Percentiles rank a stretch among this genome's conserved stretches.
phyloP scores from a whole-genome alignment of 768 basidiomycete genomes.

The Sistotremastrum niveocremeum region DNA sequence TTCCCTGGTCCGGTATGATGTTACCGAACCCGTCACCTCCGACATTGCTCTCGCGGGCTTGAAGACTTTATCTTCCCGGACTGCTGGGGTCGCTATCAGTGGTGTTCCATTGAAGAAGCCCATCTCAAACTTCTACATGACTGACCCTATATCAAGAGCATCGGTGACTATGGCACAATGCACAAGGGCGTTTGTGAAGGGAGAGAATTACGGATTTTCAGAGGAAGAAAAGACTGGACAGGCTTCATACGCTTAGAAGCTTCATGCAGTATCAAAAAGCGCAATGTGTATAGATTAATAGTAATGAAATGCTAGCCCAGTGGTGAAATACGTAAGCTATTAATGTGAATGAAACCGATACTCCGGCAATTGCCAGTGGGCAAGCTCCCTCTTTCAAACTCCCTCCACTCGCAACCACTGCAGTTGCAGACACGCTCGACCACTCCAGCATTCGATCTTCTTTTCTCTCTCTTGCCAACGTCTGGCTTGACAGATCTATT shows the following conservation, averaged over 20 bases:
- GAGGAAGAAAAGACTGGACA: slow-evolving; percentile 31
- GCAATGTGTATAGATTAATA: too few species aligned
- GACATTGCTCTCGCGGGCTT: slow-evolving; percentile 65
- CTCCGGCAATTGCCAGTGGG: too few species aligned
- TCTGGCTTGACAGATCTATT: too few species aligned
- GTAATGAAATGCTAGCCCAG: too few species aligned
- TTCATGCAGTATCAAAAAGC: too few species aligned
- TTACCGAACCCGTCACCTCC: slow-evolving; percentile 58
- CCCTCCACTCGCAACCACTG: too few species aligned
- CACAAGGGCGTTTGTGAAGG: slow-evolving; percentile 73
- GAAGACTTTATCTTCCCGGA: slow-evolving; percentile 36
- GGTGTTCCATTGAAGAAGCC: slow-evolving; percentile 60
- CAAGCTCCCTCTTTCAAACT: too few species aligned
- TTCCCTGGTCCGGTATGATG: slow-evolving; percentile 73
- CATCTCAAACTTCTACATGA: slow-evolving; percentile 89
- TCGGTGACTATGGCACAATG: slow-evolving; percentile 97
- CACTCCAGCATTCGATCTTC: too few species aligned
- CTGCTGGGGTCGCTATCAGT: slow-evolving; percentile 41
- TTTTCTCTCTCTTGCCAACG: too few species aligned
- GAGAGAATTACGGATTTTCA: slow-evolving; percentile 47
- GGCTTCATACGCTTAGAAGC: slow-evolving; percentile 29
- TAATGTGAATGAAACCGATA: too few species aligned
- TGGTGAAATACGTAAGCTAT: too few species aligned
- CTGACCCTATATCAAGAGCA: slow-evolving; percentile 87
- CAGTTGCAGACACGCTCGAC: too few species aligned